Evolutionary conservation across 2,329 filamentous ascomycete species (phyloP).

Genomic region (Neobulgaria alba): DNA sequence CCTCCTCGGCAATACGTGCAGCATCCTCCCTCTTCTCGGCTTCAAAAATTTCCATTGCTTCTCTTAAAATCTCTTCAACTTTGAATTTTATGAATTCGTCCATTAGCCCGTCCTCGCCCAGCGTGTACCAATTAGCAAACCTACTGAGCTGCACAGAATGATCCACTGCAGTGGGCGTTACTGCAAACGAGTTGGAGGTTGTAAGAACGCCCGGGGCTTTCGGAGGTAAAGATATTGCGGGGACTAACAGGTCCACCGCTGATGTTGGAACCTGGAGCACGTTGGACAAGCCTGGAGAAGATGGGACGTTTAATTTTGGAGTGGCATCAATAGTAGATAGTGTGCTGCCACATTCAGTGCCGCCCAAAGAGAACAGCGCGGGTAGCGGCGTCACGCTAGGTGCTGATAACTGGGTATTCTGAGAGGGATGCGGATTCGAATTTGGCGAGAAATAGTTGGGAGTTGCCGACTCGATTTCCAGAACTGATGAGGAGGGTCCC

Average conservation of each 20-base stretch:
- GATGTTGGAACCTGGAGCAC: neutral
- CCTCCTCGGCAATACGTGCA: conserved; percentile 16
- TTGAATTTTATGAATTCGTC: conserved; percentile 25
- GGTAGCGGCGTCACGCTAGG: neutral
- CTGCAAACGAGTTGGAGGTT: neutral
- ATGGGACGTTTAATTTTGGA: neutral
- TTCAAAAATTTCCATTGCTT: conserved; percentile 12
- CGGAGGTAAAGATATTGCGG: neutral
- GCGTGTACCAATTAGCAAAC: conserved; percentile 22
- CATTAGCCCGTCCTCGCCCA: conserved; percentile 26
- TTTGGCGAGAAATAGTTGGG: no score
- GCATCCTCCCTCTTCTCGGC: conserved; percentile 15
- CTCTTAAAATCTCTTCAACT: conserved; percentile 17
- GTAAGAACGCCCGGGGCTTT: neutral
- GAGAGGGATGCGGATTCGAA: no score
- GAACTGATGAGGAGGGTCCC: no score
- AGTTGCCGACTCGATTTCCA: neutral
- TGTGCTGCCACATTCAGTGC: neutral
- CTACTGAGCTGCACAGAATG: conserved; percentile 6
- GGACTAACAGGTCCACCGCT: neutral
- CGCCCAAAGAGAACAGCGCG: neutral
- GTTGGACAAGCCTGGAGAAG: neutral
- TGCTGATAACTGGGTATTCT: neutral
- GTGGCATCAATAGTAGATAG: neutral
- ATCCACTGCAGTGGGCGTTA: neutral